These are phyloP conservation scores for Fragaria nilgerrensis DNA, from an alignment of 306 rosid genomes.

Conservation along the genomic window DNA sequence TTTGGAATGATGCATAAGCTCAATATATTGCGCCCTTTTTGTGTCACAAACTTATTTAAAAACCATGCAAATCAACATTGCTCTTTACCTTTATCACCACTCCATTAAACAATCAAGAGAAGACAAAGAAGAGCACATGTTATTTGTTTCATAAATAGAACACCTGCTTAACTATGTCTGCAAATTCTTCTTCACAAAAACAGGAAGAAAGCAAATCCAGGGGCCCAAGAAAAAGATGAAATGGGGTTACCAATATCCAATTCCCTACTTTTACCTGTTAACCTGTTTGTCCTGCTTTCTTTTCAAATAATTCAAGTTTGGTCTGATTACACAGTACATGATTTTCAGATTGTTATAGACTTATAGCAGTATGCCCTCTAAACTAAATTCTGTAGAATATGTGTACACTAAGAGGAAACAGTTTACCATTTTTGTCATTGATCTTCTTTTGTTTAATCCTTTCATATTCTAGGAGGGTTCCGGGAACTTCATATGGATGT, in stretches of 20 bases:
- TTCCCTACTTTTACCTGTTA: slow-evolving; percentile 31
- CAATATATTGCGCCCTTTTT: background rate
- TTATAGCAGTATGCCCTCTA: background rate
- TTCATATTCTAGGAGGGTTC: background rate
- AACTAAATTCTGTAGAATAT: background rate
- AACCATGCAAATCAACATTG: slow-evolving; percentile 6
- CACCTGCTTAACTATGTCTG: slow-evolving; percentile 20
- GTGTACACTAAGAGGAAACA: background rate
- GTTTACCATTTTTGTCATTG: background rate
- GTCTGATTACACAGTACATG: slow-evolving; percentile 11
- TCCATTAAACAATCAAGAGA: slow-evolving; percentile 12
- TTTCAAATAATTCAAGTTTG: slow-evolving; percentile 38
- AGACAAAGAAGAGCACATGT: background rate
- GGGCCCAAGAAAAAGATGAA: slow-evolving; percentile 36
- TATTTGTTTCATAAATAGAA: slow-evolving; percentile 20
- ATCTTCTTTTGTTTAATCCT: background rate
- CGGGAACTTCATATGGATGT: background rate
- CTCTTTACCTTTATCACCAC: slow-evolving; percentile 18
- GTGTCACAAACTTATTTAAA: background rate
- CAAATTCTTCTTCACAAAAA: slow-evolving; percentile 30
- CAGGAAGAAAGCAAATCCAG: slow-evolving; percentile 15
- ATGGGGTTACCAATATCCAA: slow-evolving; percentile 10
- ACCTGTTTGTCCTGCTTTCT: slow-evolving; percentile 28
- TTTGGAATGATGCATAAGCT: slow-evolving; percentile 2
- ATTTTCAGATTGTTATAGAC: slow-evolving; percentile 17